Base-by-base conservation (phyloP, 164 flowering plant genomes). In the Protea cynaroides region DNA sequence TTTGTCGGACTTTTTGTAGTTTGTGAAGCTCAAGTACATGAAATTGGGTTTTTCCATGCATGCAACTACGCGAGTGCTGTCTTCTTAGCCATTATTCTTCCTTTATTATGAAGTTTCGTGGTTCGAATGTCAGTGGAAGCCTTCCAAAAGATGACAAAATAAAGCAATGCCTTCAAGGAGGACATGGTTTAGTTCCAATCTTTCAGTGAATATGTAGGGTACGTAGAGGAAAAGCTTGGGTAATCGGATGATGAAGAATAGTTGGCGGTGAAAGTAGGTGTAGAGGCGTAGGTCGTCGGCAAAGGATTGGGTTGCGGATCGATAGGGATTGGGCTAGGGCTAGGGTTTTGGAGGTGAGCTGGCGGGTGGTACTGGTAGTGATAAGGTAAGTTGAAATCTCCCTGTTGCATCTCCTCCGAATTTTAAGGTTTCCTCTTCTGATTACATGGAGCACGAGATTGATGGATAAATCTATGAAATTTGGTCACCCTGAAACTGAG, bases 251-350 rank as follows among this genome's bases (percentile, higher is more conserved):
- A 65, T 25, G 83, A 58, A 55, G 77, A 21, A 76, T 77, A 81
- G 44, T 71, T 59, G 74, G 84, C 54, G 64, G 74, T n/a, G 78
- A 76, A 85, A 6, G 93, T 96, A 17, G 98, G 98, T 0, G 96
- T 94, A 4, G 94, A 90, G 7, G 94, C 94, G 83, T 75, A 87
- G 7, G 86, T 23, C n/a, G 72, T 47, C 2, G 75, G 73, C 8
- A 25, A 25, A 23, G 67, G 52, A 65, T 34, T 60, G 60, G 70
- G 71, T 8, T 25, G 70, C 59, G 37, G 54, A 61, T 70, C 59
- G 34, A 11, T 44, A 4, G 49, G 49, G 49, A 3, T 29, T n/a
- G n/a, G n/a, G n/a, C 50, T 67, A 56, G 63, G 78, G 59, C n/a
- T 65, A 49, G 72, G 76, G 43, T 50, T 68, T 61, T 60, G 78